Percentiles rank a stretch among this genome's conserved stretches.
Conservation (phyloP, 495 filamentous ascomycete species). For the Talaromyces wortmannii region DNA sequence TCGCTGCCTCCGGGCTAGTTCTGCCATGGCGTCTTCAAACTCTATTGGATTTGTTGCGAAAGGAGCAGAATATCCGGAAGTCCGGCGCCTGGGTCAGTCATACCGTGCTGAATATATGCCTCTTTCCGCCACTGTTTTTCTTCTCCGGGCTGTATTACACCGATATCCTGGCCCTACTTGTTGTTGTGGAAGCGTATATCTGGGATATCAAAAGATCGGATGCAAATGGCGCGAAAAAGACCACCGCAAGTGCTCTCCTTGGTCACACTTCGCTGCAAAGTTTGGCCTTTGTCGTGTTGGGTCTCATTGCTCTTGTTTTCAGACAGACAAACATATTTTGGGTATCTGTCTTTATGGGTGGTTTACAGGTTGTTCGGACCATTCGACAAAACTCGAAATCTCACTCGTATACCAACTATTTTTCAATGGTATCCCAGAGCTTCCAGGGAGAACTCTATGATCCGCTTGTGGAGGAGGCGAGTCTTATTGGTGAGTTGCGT, state of each 20-base stretch:
- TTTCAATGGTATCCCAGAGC: slow-evolving; percentile 20
- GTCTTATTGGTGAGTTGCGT: slow-evolving; percentile 43
- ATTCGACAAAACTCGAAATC: slow-evolving; percentile 20
- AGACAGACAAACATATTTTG: slow-evolving; percentile 97
- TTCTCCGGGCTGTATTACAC: slow-evolving; percentile 94
- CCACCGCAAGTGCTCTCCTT: background rate
- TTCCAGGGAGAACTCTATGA: slow-evolving; percentile 59
- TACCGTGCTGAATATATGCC: slow-evolving; percentile 68
- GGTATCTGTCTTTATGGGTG: slow-evolving; percentile 82
- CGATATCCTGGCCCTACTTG: slow-evolving; percentile 58
- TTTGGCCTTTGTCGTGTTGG: slow-evolving; percentile 42
- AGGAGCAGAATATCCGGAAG: slow-evolving; percentile 28
- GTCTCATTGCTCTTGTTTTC: slow-evolving; percentile 61
- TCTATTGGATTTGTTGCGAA: slow-evolving; percentile 28
- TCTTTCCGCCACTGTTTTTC: slow-evolving; percentile 92
- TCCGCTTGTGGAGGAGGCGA: slow-evolving; percentile 46
- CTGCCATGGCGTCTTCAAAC: slow-evolving; percentile 39
- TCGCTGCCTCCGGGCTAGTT: slow-evolving; percentile 24
- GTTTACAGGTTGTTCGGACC: slow-evolving; percentile 53
- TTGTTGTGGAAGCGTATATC: slow-evolving; percentile 60
- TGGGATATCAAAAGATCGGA: slow-evolving; percentile 45
- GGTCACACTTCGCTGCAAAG: slow-evolving; percentile 12
- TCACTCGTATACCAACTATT: slow-evolving; percentile 14
- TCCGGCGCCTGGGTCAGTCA: slow-evolving; percentile 42
- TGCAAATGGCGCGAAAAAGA: slow-evolving; percentile 3